Conservation (phyloP, 148 eudicot genomes). For the Fagopyrum esculentum region DNA sequence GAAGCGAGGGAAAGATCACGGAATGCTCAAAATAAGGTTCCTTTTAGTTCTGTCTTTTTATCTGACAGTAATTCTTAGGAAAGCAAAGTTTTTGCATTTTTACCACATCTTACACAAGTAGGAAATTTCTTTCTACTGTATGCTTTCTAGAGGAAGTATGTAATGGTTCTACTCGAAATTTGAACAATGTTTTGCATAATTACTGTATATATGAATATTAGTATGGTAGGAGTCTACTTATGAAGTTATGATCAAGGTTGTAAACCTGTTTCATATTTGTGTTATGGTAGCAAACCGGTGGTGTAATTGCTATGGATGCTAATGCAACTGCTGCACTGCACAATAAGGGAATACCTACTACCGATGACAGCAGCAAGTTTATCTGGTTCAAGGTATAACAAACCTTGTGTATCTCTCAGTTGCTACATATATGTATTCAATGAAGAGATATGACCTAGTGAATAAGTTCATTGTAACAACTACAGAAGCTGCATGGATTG, state of each 20-base stretch:
- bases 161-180: neutral
- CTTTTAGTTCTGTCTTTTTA: neutral
- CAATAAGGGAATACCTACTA: constrained; percentile 52
- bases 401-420: neutral
- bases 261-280: neutral
- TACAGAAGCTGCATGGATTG: neutral
- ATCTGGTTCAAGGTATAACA: constrained; percentile 67
- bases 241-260: neutral
- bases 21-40: constrained; percentile 78
- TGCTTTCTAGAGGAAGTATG: neutral
- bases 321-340: constrained; percentile 83
- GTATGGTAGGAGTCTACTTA: neutral
- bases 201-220: neutral
- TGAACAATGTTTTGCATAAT: neutral
- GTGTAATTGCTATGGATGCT: constrained; percentile 75
- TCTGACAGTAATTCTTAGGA: neutral
- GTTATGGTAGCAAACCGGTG: constrained; percentile 67
- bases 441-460: too few relatives aligned
- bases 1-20: constrained; percentile 91
- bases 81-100: neutral
- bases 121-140: neutral
- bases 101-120: neutral
- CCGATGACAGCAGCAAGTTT: constrained; percentile 75
- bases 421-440: neutral
- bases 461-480: neutral